These are phyloP conservation scores for Mikania micrantha DNA, from an alignment of 129 eudicot genomes.

Conservation along the genomic window DNA sequence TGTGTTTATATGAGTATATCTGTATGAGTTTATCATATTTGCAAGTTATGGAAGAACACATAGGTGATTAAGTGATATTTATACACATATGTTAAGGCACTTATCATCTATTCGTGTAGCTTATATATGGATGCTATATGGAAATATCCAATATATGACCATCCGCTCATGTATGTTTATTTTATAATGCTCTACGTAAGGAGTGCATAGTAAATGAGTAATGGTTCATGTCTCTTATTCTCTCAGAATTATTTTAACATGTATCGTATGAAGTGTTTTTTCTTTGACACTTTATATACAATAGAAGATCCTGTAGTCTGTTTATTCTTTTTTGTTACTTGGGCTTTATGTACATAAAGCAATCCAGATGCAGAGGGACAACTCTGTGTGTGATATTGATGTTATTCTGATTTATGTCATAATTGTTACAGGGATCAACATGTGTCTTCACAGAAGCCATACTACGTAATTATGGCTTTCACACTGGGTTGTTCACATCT, in stretches of 20 bases:
- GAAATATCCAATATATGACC: neutral
- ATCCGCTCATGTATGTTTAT: neutral
- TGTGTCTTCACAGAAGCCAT: constrained; percentile 81
- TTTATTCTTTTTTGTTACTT: neutral
- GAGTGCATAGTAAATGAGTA: neutral
- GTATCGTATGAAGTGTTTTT: too few species aligned
- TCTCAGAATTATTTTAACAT: neutral
- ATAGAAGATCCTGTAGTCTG: too few species aligned
- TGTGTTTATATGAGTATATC: neutral
- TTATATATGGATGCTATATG: neutral
- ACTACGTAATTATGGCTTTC: constrained; percentile 85
- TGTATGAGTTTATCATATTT: neutral
- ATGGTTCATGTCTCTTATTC: neutral
- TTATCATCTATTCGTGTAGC: neutral
- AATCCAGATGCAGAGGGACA: neutral
- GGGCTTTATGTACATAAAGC: neutral
- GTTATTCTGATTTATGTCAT: constrained; percentile 21
- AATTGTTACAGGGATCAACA: constrained; percentile 73
- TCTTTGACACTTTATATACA: neutral
- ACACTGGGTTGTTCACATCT: constrained; percentile 88
- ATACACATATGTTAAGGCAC: neutral
- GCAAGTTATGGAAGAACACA: neutral
- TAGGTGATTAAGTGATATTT: too few species aligned
- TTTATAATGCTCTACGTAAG: neutral
- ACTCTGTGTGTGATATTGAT: neutral